phyloP scores from a whole-genome alignment of 108 stramenopile genomes.

The Cyclostephanos invisitatus region DNA sequence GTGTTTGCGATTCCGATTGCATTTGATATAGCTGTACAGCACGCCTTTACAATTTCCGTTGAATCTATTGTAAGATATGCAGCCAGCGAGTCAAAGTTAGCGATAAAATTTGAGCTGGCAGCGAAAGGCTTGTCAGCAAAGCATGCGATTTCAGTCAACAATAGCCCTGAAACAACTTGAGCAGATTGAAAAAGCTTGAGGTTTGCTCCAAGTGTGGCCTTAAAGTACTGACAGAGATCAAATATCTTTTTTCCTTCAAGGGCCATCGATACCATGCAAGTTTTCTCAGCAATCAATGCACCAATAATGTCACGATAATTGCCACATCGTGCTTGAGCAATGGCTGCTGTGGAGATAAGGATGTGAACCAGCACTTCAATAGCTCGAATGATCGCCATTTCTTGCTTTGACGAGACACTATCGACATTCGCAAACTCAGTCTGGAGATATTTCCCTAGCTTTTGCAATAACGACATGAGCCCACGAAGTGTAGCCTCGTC shows the following conservation, averaged over 20 bases:
- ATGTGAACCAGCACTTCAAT: slow-evolving; percentile 30
- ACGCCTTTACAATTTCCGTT: slow-evolving; percentile 36
- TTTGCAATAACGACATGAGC: slow-evolving; percentile 34
- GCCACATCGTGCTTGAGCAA: slow-evolving; percentile 19
- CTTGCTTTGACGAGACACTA: slow-evolving; percentile 25
- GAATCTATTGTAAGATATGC: slow-evolving; percentile 23
- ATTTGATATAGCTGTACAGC: slow-evolving; percentile 28
- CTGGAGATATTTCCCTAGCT: slow-evolving; percentile 28
- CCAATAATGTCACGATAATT: slow-evolving; percentile 27
- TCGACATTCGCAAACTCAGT: slow-evolving; percentile 18
- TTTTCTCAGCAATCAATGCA: slow-evolving; percentile 19
- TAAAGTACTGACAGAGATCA: slow-evolving; percentile 22
- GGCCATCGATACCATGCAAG: slow-evolving; percentile 34
- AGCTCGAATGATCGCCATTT: slow-evolving; percentile 15
- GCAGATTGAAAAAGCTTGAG: slow-evolving; percentile 18
- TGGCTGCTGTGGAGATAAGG: slow-evolving; percentile 15
- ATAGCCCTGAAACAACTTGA: slow-evolving; percentile 29
- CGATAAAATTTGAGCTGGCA: slow-evolving; percentile 25
- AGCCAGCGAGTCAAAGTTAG: slow-evolving; percentile 38
- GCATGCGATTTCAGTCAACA: slow-evolving; percentile 41
- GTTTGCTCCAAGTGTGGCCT: slow-evolving; percentile 19
- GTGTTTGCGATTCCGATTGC: slow-evolving; percentile 2
- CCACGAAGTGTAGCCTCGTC: slow-evolving; percentile 60
- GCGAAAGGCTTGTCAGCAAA: not conserved
- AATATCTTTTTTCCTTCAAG: slow-evolving; percentile 36